These are phyloP conservation scores for Scedosporium boydii DNA, from an alignment of 2,329 filamentous ascomycete species.

Conservation along the genomic window DNA sequence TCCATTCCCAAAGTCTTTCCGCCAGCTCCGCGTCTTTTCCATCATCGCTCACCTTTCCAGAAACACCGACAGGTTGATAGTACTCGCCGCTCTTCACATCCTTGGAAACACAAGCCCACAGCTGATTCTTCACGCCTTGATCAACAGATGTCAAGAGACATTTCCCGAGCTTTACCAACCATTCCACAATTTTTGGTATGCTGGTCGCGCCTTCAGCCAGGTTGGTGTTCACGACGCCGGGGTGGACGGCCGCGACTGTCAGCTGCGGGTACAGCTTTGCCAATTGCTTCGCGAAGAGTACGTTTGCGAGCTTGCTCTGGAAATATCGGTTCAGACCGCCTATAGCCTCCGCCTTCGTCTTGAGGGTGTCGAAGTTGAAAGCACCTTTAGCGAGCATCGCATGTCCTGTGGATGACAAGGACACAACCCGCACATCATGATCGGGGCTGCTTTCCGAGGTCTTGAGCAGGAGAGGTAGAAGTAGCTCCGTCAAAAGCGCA, in stretches of 20 bases:
- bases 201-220: conserved; percentile 10
- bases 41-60: conserved; percentile 9
- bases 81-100: conserved; percentile 19
- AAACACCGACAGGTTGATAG: conserved; percentile 22
- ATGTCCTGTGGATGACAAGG: conserved; percentile 17
- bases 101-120: conserved; percentile 24
- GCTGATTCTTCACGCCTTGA: conserved; percentile 23
- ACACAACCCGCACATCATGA: conserved; percentile 20
- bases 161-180: background rate
- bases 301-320: conserved; percentile 22
- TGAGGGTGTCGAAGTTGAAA: conserved; percentile 20
- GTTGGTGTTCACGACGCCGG: conserved; percentile 19
- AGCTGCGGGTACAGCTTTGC: conserved; percentile 15
- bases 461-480: conserved; percentile 20
- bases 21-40: conserved; percentile 14
- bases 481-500: conserved; percentile 29
- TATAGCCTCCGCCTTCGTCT: conserved; percentile 13
- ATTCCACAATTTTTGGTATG: background rate
- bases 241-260: conserved; percentile 17
- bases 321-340: conserved; percentile 16
- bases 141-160: conserved; percentile 4
- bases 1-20: conserved; percentile 22
- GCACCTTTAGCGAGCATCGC: conserved; percentile 13
- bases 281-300: conserved; percentile 19
- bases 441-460: conserved; percentile 22